A percentile compares a stretch with the other conserved stretches of the same genome.
phyloP scores from a whole-genome alignment of 202 grass and related monocot genomes.

The Schoenoplectus tabernaemontani region DNA sequence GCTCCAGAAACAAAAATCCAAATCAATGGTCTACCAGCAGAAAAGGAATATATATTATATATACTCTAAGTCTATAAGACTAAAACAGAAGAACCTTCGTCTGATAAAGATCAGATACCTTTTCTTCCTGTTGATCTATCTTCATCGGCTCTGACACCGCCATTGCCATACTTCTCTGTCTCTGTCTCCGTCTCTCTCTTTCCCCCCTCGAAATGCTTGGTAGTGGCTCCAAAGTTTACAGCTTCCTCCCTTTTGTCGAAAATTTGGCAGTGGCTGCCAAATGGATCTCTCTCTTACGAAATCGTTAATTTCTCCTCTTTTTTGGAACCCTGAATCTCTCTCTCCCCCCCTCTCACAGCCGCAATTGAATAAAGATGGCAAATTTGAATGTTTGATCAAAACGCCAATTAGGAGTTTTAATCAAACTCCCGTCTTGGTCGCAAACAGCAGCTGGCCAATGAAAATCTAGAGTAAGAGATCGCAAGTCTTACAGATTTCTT shows the following conservation, averaged over 20 bases:
- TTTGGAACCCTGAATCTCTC: not conserved
- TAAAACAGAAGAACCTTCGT: not conserved
- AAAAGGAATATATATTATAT: not conserved
- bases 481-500: not conserved
- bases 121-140: constrained; percentile 30
- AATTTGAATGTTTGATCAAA: not conserved
- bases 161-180: constrained; percentile 15
- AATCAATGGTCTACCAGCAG: constrained; percentile 25
- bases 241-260: not conserved
- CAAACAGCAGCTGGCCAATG: not conserved
- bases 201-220: not conserved
- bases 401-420: not conserved
- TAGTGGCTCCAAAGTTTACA: not conserved
- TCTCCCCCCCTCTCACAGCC: not conserved
- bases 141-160: constrained; percentile 42
- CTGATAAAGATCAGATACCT: not conserved
- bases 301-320: too few relatives aligned
- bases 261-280: not conserved
- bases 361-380: not conserved
- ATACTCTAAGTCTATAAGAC: too few relatives aligned
- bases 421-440: not conserved
- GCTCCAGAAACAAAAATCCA: constrained; percentile 17
- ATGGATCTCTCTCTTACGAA: not conserved
- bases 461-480: not conserved
- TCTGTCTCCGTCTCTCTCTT: not conserved